Evolutionary conservation across 1,139 yeast genomes (phyloP).

Genomic region (Zygoascus hellenicus): DNA sequence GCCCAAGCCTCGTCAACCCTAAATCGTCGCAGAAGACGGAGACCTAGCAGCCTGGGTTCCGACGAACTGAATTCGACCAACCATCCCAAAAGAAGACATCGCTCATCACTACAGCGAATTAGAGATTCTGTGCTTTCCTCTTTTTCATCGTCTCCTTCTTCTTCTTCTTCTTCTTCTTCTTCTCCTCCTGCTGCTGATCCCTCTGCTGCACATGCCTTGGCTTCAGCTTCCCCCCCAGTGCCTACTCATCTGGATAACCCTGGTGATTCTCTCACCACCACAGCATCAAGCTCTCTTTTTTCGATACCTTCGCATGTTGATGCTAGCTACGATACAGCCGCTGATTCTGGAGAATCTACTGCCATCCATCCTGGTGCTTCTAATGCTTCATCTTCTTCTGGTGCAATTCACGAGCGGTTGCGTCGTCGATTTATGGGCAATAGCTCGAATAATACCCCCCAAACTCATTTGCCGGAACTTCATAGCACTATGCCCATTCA

Average conservation of each 20-base stretch:
- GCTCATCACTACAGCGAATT: conserved; percentile 10
- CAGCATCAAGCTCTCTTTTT: no score
- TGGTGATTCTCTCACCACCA: no score
- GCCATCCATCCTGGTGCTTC: no score
- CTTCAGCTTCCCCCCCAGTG: not conserved
- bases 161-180: not conserved
- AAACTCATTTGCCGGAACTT: no score
- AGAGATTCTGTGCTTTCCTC: conserved; percentile 9
- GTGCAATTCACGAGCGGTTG: no score
- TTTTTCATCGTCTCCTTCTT: conserved; percentile 6
- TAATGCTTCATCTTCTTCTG: no score
- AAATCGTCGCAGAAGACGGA: conserved; percentile 7
- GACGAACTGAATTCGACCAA: conserved; percentile 3
- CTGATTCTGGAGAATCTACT: no score
- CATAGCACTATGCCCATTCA: no score
- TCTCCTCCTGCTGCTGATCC: not conserved
- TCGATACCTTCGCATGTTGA: no score
- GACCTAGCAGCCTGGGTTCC: conserved; percentile 6
- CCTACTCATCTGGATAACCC: not conserved
- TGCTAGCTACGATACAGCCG: no score
- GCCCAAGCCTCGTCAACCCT: not conserved
- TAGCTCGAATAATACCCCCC: no score
- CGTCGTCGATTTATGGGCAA: no score
- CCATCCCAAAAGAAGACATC: conserved; percentile 8
- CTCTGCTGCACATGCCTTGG: not conserved